Base-by-base conservation (phyloP, 306 rosid species). In the Elaeagnus macrophylla region DNA sequence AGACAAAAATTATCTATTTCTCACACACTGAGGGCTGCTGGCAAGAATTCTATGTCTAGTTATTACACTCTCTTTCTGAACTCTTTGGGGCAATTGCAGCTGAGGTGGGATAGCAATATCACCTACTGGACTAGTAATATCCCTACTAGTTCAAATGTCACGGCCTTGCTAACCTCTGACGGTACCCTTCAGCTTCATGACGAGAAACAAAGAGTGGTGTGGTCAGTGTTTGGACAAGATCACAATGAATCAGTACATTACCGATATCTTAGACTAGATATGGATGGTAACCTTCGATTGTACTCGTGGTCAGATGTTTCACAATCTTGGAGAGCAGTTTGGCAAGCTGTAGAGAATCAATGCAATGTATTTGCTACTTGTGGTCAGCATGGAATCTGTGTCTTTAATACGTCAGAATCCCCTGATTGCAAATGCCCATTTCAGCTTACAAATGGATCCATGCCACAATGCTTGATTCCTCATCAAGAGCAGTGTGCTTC, bases 261-360 rank as follows among this genome's bases (percentile, higher is more conserved):
- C 57, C 78, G 89, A 4, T 83, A 72, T 71, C 87, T 88, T 47
- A 77, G 87, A 83, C 71, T 88, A 37, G 94, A 88, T 56, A 63
- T 72, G 36, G 96, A 88, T 59, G 96, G 96, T 25, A 83, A 88
- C 73, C 78, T 88, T 43, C 72, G 96, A 36, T 67, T 88, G 47
- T 81, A 81, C 67, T 88, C 96, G 1, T 88, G 96, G 96, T 12
- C 15, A 32, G 83, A 81, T 60, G 60, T 66, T 50, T 64, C 73
- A 42, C 68, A 55, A 39, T 56, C 82, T 50, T 88, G 96, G 96
- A 74, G 67, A 65, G 43, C 83, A 9, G 96, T 88, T 39, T 88
- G 96, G 96, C 94, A 77, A 62, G 96, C 94, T 66, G 87, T 83
- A 42, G 83, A 83, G 66, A 83, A 84, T 67, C 96, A 81, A 55